Evolutionary conservation across 495 filamentous ascomycete genomes (phyloP).

Genomic region (Aspergillus heteromorphus): DNA sequence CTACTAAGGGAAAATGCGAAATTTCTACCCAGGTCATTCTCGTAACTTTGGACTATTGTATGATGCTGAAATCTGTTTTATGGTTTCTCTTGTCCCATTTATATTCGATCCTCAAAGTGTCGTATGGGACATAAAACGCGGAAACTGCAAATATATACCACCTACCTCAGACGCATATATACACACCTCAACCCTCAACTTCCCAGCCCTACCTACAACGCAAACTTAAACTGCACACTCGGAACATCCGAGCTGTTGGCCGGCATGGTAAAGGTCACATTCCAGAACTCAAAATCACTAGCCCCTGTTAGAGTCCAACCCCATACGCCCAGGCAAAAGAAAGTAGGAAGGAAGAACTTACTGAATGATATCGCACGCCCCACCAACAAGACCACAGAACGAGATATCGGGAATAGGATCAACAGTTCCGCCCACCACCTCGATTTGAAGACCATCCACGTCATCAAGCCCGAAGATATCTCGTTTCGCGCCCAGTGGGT

Average conservation of each 20-base stretch:
- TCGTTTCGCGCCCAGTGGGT: neutral
- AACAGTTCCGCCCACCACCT: neutral
- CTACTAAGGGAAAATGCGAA: too few species aligned
- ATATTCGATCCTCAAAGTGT: too few species aligned
- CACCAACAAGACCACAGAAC: conserved; percentile 7
- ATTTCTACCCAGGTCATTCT: too few species aligned
- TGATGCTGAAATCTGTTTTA: too few species aligned
- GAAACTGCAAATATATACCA: too few species aligned
- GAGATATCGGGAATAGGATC: conserved; percentile 1
- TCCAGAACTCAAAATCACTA: conserved; percentile 13
- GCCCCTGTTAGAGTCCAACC: neutral
- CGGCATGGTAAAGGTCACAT: conserved; percentile 9
- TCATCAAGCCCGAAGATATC: conserved; percentile 2
- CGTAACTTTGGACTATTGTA: too few species aligned
- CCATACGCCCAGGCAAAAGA: neutral
- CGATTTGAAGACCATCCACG: conserved; percentile 2
- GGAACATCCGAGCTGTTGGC: neutral
- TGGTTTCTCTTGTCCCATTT: too few species aligned
- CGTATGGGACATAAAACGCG: too few species aligned
- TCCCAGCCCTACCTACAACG: conserved; percentile 25
- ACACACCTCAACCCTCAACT: too few species aligned
- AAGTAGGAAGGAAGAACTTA: neutral
- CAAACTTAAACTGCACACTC: conserved; percentile 3
- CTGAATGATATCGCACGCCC: conserved; percentile 6
- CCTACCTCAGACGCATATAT: too few species aligned